Conservation (phyloP, 2,329 filamentous ascomycete genomes). For the Botryotinia calthae region DNA sequence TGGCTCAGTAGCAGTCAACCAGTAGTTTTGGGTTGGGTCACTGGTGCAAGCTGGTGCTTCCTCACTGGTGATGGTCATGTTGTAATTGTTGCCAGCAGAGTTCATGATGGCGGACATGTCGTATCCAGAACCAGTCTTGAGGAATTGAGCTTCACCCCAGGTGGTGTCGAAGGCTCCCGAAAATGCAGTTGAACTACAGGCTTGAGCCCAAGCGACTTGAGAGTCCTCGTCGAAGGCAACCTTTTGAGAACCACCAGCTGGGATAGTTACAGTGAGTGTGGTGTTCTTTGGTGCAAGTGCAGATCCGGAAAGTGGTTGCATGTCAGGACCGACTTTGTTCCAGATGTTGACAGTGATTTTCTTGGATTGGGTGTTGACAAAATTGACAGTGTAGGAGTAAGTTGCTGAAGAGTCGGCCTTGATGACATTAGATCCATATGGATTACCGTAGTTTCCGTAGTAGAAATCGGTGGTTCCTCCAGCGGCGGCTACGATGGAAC, state of each 20-base stretch:
- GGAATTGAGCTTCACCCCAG: conserved; percentile 36
- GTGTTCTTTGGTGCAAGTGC: conserved; percentile 32
- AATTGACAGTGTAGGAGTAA: conserved; percentile 33
- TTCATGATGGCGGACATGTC: conserved; percentile 38
- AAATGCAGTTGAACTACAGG: conserved; percentile 13
- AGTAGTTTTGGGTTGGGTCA: conserved; percentile 34
- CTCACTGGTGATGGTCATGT: conserved; percentile 34
- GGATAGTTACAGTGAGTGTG: conserved; percentile 32
- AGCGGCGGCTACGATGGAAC: conserved; percentile 15
- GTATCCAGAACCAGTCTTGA: conserved; percentile 32
- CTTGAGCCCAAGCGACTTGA: conserved; percentile 32
- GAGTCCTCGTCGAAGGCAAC: conserved; percentile 35
- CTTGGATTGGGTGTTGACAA: conserved; percentile 29
- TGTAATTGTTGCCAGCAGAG: conserved; percentile 33
- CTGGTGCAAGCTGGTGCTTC: conserved; percentile 34
- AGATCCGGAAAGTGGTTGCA: conserved; percentile 28
- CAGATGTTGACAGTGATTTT: conserved; percentile 34
- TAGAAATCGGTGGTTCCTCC: conserved; percentile 22
- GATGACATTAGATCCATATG: conserved; percentile 37
- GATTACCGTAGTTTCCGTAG: conserved; percentile 32
- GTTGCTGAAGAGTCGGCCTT: conserved; percentile 27
- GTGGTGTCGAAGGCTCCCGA: conserved; percentile 33
- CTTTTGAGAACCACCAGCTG: conserved; percentile 29
- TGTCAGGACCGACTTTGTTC: conserved; percentile 33
- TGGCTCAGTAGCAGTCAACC: conserved; percentile 32